Evolutionary conservation across 2,329 filamentous ascomycete species (phyloP).

Genomic region (Exophiala calicioides): DNA sequence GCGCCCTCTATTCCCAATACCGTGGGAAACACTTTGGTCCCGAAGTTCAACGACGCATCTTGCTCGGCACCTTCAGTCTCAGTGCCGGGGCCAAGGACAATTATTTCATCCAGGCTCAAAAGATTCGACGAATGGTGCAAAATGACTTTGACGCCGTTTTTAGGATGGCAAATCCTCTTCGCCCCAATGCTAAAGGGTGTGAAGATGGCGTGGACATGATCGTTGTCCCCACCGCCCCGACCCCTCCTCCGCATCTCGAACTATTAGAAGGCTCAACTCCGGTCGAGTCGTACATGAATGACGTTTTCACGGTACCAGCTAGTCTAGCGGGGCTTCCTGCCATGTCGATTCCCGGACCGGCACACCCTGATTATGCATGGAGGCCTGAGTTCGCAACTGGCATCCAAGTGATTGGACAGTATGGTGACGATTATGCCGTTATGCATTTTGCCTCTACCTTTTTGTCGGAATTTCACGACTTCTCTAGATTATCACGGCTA

Average conservation of each 20-base stretch:
- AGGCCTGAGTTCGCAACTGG: conserved; percentile 36
- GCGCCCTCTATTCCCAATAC: conserved; percentile 73
- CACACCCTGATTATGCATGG: conserved; percentile 23
- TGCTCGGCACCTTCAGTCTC: conserved; percentile 86
- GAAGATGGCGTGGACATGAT: conserved; percentile 77
- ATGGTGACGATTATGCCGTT: conserved; percentile 42
- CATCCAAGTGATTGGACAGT: conserved; percentile 51
- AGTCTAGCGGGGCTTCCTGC: conserved; percentile 89
- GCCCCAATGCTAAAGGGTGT: conserved; percentile 31
- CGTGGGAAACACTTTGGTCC: conserved; percentile 74
- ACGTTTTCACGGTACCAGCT: conserved; percentile 93
- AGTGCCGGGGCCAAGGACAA: conserved; percentile 92
- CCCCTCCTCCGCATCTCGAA: conserved; percentile 65
- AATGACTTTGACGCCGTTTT: conserved; percentile 85
- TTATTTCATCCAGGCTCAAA: conserved; percentile 93
- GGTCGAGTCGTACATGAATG: conserved; percentile 84
- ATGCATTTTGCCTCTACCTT: conserved; percentile 26
- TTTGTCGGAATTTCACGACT: conserved; percentile 18
- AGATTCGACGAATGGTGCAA: conserved; percentile 79
- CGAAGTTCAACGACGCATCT: conserved; percentile 82
- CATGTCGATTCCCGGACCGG: conserved; percentile 72
- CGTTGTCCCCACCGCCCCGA: conserved; percentile 83
- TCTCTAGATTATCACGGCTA: too few species aligned
- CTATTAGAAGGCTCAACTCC: conserved; percentile 51
- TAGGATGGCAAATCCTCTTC: conserved; percentile 66